Evolutionary conservation across 805 yeast genomes (phyloP), one percentile per base, ranked within the genome.

Genomic region (Myxozyma udenii): DNA sequence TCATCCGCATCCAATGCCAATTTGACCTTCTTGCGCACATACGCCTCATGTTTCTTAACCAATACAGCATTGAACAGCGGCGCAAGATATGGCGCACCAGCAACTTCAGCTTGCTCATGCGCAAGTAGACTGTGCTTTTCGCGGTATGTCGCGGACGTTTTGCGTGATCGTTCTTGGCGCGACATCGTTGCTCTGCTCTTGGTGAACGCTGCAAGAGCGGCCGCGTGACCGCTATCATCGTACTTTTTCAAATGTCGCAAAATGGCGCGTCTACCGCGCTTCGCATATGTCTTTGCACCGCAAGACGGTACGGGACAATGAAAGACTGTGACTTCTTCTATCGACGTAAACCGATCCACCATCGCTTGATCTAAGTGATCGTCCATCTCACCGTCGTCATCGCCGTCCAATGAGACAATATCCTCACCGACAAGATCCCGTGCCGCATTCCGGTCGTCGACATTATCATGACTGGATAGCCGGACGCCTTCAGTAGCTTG

Each of bases 221-320:
- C 48, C 18, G 25, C 36, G 35, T 53, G 58, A 2, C 39, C 55
- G 18, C 41, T 41, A 26, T 48, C 53, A 19, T 48, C 47, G 9
- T 28, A 14, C 19, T 46, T 22, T 11, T 32, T 25, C 25, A 55
- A 43, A 48, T 55, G 60, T 16, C 58, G 47, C 37, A 55, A 14
- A 12, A 55, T 53, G 9, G 60, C 60, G 9, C 60, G 53, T 7
- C 57, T 39, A n/a, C 58, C 58, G 5, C 60, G 50, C 26, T 55
- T 54, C 19, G 60, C 60, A 35, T 48, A 43, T 7, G 60, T 55
- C 21, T 52, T 55, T 23, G 50, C 41, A 16, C 39, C 23, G 39
- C 60, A 55, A 6, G 24, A 22, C 11, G 52, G 44, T 14, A 55
- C 60, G 3, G 60, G 60, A 30, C 60, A 55, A 35, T 48, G 58